Evolutionary conservation across 2,329 filamentous ascomycete species (phyloP), one percentile per base, ranked within the genome.

Genomic region (Colletotrichum sp.): DNA sequence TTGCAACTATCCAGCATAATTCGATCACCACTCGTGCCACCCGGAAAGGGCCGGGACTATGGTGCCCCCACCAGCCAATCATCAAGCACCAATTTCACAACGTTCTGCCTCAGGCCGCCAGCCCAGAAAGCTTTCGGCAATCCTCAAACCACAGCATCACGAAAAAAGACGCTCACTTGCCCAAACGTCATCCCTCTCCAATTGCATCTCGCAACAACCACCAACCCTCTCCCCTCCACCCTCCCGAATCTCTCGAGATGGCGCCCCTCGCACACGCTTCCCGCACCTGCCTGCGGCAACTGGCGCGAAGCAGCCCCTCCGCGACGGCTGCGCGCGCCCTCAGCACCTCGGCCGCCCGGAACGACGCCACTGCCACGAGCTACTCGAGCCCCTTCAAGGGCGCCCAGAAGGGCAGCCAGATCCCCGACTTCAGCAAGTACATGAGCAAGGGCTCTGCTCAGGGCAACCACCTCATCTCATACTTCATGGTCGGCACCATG

Each of bases 401-500:
- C 84, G 88, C 88, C 84, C 85, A 88, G 82, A 89, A 88, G 84
- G 88, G 85, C 81, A 93, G 90, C 86, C 92, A 94, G 86, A 94
- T 99, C 83, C 97, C 97, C 80, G 93, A 94, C 88, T 99, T 98
- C 87, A 92, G 92, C 86, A 94, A 96, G 85, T 99, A 99, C 90
- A 90, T 93, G 87, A 93, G 92, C 87, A 93, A 92, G 85, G 88
- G 89, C 79, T 87, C 88, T 81, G 90, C 93, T 85, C 91, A 88
- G 80, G 90, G 90, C 83, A 98, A 98, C 88, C 94, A 96, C 90
- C 89, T 98, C 81, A 97, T 98, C 87, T 93, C 93, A 83, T 99
- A 99, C 92, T 99, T 99, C 89, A 98, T 99, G 95, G 97, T 98
- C 80, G 97, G 97, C 82, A 93, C 95, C 72, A 94, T 99, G 91